Evolutionary conservation across 1,284 basidiomycete species (phyloP), one percentile per base, ranked within the genome.

Genomic region (Heterobasidion occidentale): DNA sequence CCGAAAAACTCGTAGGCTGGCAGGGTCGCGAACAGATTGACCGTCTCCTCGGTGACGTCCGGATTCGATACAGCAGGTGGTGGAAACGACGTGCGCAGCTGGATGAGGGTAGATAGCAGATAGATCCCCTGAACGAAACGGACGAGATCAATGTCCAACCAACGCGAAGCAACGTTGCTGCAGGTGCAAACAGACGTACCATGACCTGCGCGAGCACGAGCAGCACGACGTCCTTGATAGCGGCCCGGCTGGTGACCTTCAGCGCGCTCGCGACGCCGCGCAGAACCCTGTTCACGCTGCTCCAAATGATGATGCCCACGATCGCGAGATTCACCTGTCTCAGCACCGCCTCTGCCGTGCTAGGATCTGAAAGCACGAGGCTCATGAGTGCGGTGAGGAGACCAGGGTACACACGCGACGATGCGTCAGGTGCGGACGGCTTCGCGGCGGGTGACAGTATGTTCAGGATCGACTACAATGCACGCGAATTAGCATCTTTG

Each of bases 201-300:
- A 91, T 90, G 47, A 91, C 74, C 65, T 91, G 88, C 8, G 88
- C 84, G 14, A 91, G 74, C 12, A 88, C 68, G 36, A 91, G 77
- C 33, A 90, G 65, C 77, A 90, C 84, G 50, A 90, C 68, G 2
- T 85, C 86, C 11, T 86, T 83, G 36, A 84, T 83, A 6, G 86
- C 72, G 55, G 78, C 87, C 33, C 81, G 75, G 62, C 83, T 87
- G 15, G 85, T 84, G 5, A 88, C 78, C 50, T 79, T 77, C 38
- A 89, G 71, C 0, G 76, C 76, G 63, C 79, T 72, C 0, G 84
- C 82, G 20, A 85, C 87, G 8, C 83, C 82, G 14, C 76, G 73
- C 61, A 90, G 70, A 5, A 90, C 84, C 5, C 81, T 71, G 19
- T 86, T 73, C 33, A 91, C 77, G 60, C 85, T 89, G 46, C 77